These are phyloP conservation scores for Boletus rex-veris DNA, from an alignment of 768 basidiomycete species.

Conservation along the genomic window DNA sequence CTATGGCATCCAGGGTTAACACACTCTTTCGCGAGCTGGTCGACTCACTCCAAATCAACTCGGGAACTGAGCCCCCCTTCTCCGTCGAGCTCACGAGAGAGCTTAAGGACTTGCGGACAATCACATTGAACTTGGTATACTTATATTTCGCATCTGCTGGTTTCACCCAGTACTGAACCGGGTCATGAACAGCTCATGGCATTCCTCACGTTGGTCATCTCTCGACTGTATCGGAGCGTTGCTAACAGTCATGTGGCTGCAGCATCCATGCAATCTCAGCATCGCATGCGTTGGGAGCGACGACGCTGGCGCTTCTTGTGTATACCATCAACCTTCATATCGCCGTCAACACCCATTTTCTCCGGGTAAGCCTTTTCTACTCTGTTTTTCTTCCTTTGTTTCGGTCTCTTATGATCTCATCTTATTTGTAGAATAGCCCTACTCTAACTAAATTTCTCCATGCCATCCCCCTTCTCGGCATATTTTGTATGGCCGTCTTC, in stretches of 20 bases:
- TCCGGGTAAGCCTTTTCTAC: slow-evolving; percentile 14
- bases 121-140: slow-evolving; percentile 20
- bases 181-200: slow-evolving; percentile 20
- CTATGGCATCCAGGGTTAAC: slow-evolving; percentile 7
- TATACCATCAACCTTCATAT: slow-evolving; percentile 31
- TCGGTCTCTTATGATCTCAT: neutral
- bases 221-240: neutral
- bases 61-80: neutral
- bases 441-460: slow-evolving; percentile 20
- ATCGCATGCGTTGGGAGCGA: slow-evolving; percentile 13
- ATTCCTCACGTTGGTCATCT: slow-evolving; percentile 25
- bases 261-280: slow-evolving; percentile 24
- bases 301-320: slow-evolving; percentile 26
- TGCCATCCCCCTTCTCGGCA: slow-evolving; percentile 25
- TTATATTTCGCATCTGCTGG: neutral
- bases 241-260: neutral
- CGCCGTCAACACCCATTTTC: slow-evolving; percentile 11
- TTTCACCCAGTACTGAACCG: neutral
- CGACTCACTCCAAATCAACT: neutral
- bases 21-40: neutral
- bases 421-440: slow-evolving; percentile 9
- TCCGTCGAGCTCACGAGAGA: slow-evolving; percentile 18
- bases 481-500: slow-evolving; percentile 19
- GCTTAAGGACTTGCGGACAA: slow-evolving; percentile 21
- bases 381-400: neutral